These are phyloP conservation scores for Fusarium cyanostomum DNA, from an alignment of 2,329 filamentous ascomycete genomes.

Conservation along the genomic window DNA sequence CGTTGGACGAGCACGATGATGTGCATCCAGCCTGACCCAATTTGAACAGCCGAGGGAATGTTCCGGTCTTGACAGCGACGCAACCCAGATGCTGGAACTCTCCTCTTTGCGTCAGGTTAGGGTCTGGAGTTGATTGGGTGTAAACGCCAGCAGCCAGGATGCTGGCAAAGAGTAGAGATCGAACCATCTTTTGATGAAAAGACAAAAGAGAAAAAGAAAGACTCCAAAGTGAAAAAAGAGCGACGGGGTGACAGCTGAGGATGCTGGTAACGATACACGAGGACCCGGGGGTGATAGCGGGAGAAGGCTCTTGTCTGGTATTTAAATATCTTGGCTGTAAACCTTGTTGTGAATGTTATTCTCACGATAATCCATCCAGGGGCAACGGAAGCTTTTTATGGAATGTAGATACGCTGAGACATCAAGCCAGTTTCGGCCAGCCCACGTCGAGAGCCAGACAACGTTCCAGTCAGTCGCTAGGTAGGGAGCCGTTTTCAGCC, in stretches of 20 bases:
- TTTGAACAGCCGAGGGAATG: constrained; percentile 25
- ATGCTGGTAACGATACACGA: neutral
- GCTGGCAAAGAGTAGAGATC: constrained; percentile 12
- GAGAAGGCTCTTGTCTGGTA: constrained; percentile 17
- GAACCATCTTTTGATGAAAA: constrained; percentile 16
- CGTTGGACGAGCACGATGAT: constrained; percentile 31
- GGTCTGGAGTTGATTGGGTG: constrained; percentile 26
- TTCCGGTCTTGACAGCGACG: constrained; percentile 23
- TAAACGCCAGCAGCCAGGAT: constrained; percentile 14
- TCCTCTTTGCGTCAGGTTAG: constrained; percentile 10
- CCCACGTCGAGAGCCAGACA: neutral
- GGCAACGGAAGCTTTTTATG: constrained; percentile 3
- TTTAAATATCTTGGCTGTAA: neutral
- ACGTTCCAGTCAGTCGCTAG: constrained; percentile 2
- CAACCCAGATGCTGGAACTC: constrained; percentile 26
- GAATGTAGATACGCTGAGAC: neutral
- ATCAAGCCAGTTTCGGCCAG: neutral
- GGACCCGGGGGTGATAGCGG: neutral
- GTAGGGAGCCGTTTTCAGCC: constrained; percentile 2
- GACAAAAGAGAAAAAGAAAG: constrained; percentile 26
- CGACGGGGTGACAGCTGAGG: constrained; percentile 2
- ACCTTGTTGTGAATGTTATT: constrained; percentile 1
- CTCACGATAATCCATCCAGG: neutral
- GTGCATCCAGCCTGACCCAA: constrained; percentile 11
- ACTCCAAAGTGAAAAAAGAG: constrained; percentile 25